Base-by-base conservation (phyloP, 2,329 filamentous ascomycete species). In the Fusarium euwallaceae region DNA sequence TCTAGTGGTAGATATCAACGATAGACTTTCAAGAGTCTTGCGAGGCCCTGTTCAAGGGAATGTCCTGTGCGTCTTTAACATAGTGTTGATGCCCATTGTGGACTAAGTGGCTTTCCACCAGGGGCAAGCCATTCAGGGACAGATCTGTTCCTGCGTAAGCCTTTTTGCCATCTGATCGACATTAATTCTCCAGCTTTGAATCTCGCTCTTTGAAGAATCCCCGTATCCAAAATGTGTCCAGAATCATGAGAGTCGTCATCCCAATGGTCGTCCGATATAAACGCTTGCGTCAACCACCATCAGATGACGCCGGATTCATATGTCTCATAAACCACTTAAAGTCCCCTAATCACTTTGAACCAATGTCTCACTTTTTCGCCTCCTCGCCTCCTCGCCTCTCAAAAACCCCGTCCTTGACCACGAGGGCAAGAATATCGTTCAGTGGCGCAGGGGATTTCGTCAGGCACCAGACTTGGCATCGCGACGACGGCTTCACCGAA, bases 111-210 rank as follows among this genome's bases (percentile, higher is more conserved):
- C 60, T 48, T 48, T 36, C 48, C 27, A 10, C 24, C 20, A 41
- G 16, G 24, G 20, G 51, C 34, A 53, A 51, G 32, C 45, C 32
- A 43, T 62, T 16, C 29, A 45, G 22, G 58, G 59, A 29, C 45
- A 51, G 51, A 41, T 16, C 51, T 61, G 72, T 75, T 75, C 72
- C 72, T 74, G 72, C 72, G 66, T 20, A 74, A 75, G 72, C 62
- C 66, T 65, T 67, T 67, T 48, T 72, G 61, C 64, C 20, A 29
- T 45, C 71, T 39, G 16, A 72, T 69, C n/a, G 20, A 29, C 36
- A 59, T 24, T 34, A 51, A 20, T 14, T 16, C 24, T 41, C 11
- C 22, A n/a, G 22, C 36, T 14, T 27, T 27, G 22, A 39, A 55
- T 55, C 36, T 37, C 8, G 6, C n/a, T 37, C 34, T 14, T n/a